phyloP scores from a whole-genome alignment of 768 basidiomycete species.

The Suillus alpinus region DNA sequence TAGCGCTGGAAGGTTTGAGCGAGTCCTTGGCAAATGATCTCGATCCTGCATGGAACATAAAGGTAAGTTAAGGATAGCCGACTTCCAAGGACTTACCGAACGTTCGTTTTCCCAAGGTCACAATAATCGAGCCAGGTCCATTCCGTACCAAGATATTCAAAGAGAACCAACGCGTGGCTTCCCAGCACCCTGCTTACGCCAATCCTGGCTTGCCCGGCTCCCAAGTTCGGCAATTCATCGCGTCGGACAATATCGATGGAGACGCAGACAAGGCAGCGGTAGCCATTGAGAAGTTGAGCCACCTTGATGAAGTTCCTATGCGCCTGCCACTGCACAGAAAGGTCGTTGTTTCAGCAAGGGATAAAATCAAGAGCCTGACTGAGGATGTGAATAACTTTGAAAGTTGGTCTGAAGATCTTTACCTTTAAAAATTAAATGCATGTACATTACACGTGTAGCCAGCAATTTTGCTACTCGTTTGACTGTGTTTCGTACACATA shows the following conservation, averaged over 20 bases:
- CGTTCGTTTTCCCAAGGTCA: background rate
- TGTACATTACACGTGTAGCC: background rate
- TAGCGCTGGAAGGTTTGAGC: conserved; percentile 33
- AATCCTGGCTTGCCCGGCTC: conserved; percentile 5
- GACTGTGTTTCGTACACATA: background rate
- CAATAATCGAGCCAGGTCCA: conserved; percentile 10
- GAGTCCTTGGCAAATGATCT: conserved; percentile 34
- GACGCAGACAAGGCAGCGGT: conserved; percentile 10
- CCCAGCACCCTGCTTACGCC: conserved; percentile 9
- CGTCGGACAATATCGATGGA: conserved; percentile 1
- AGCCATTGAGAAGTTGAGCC: conserved; percentile 5
- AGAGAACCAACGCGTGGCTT: background rate
- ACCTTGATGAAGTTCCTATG: conserved; percentile 9
- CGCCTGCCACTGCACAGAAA: conserved; percentile 9
- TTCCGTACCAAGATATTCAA: conserved; percentile 10
- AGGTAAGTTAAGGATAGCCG: conserved; percentile 20
- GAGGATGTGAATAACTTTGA: conserved; percentile 2
- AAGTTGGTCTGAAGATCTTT: conserved; percentile 9
- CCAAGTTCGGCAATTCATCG: background rate
- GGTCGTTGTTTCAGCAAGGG: background rate
- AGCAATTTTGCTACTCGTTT: background rate
- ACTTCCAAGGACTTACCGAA: background rate
- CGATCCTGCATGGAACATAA: conserved; percentile 43
- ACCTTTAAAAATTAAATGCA: background rate
- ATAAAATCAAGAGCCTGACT: conserved; percentile 2